Conservation (phyloP, 2,329 filamentous ascomycete species). For the Paraconiothyrium brasiliense region DNA sequence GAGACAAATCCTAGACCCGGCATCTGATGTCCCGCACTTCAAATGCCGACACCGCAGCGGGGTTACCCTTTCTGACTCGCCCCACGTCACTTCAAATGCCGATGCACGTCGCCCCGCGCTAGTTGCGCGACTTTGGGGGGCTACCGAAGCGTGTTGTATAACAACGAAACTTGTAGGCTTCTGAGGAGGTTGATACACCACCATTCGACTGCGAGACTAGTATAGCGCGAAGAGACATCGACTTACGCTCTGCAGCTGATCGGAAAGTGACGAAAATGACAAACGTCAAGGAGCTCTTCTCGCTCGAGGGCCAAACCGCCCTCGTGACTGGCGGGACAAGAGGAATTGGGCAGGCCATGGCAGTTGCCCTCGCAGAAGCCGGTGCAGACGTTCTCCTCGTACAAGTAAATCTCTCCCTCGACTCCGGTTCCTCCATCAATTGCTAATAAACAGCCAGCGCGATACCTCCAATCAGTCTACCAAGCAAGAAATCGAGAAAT, state of each 20-base stretch:
- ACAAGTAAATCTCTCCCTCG: slow-evolving; percentile 48
- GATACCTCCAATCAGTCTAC: slow-evolving; percentile 66
- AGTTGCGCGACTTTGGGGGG: neutral
- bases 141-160: neutral
- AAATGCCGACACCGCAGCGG: slow-evolving; percentile 37
- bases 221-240: slow-evolving; percentile 4
- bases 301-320: slow-evolving; percentile 60
- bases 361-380: slow-evolving; percentile 60
- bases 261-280: slow-evolving; percentile 28
- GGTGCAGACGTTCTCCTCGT: slow-evolving; percentile 62
- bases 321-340: slow-evolving; percentile 61
- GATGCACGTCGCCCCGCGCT: slow-evolving; percentile 19
- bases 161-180: neutral
- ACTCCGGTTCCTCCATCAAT: neutral
- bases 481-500: slow-evolving; percentile 67
- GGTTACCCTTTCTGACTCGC: slow-evolving; percentile 36
- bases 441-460: slow-evolving; percentile 52
- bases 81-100: slow-evolving; percentile 21
- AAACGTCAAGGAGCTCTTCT: slow-evolving; percentile 55
- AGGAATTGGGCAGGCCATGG: slow-evolving; percentile 62
- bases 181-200: neutral
- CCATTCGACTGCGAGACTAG: neutral
- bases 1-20: slow-evolving; percentile 43
- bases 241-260: neutral
- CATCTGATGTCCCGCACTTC: slow-evolving; percentile 40